Evolutionary conservation across 371 early-diverging fungal genomes (phyloP), one percentile per base, ranked within the genome.

Genomic region (Circinella minor): DNA sequence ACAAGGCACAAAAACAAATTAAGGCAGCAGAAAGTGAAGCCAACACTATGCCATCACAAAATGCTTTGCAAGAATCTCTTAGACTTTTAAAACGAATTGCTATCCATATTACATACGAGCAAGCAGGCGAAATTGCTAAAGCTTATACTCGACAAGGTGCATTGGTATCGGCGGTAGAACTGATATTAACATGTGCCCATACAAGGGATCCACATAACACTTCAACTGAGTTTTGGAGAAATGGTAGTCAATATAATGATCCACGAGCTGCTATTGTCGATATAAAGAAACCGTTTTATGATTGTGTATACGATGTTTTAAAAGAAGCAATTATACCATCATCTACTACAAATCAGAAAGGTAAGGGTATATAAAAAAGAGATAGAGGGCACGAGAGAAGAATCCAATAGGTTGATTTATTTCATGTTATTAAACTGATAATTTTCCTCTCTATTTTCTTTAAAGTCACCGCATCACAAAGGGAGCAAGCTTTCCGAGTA

Each of bases 171-270:
- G 79, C 74, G 18, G 85, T 90, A 18, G 84, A 88, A 14, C 75
- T 95, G 37, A 89, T 87, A 6, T 70, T 94, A 46, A 77, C 84
- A 0, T 93, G 90, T 66, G 94, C 94, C 1, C 68, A 77, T 49
- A 83, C 86, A n/a, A 74, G 86, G 4, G 93, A 95, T 61, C 86
- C 90, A 3, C 77, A 78, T 46, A 78, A 89, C 68, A 69, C 71
- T 11, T 85, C 89, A 0, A 67, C 80, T 49, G 80, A 75, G 8
- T 87, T 72, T 70, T 68, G 77, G 36, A 71, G 77, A 18, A 75
- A 79, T 72, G 81, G 80, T 37, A 76, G 66, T 64, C 76, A 72
- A 69, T 69, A 74, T 37, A 82, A 69, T 39, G 77, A 83, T 54
- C 55, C 69, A 34, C 73, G 80, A 11, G 55, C 62, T 20, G 75